A percentile compares a stretch with the other conserved stretches of the same genome.
phyloP scores from a whole-genome alignment of 441 rosid species.

The Eruca vesicaria region DNA sequence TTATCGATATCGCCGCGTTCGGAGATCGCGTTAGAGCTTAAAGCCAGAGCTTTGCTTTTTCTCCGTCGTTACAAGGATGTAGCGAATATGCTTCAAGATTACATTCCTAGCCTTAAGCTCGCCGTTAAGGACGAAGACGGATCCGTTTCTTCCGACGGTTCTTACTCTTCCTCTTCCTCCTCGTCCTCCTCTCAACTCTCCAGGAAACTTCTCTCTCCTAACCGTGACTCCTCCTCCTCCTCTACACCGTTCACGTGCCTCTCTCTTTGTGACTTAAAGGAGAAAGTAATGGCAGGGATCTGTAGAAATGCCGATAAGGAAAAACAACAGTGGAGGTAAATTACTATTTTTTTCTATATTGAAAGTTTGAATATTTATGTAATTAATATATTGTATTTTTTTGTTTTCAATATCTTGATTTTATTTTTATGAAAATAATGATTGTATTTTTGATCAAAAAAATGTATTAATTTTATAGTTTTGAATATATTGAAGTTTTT shows the following conservation, averaged over 20 bases:
- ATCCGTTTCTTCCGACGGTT: constrained; percentile 47
- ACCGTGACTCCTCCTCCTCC: constrained; percentile 21
- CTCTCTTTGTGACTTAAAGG: constrained; percentile 78
- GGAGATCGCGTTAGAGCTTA: constrained; percentile 83
- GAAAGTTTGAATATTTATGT: neutral
- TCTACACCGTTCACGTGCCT: constrained; percentile 63
- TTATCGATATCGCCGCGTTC: constrained; percentile 70
- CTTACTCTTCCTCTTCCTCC: constrained; percentile 44
- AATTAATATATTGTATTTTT: neutral
- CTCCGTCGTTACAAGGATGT: constrained; percentile 79
- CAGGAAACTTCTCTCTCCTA: constrained; percentile 49
- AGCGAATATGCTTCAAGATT: constrained; percentile 84
- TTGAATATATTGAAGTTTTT: neutral
- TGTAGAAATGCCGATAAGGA: constrained; percentile 61
- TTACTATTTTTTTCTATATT: neutral
- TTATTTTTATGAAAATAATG: neutral
- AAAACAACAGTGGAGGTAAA: constrained; percentile 91
- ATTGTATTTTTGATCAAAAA: no score
- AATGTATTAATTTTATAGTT: no score
- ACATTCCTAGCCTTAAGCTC: constrained; percentile 76
- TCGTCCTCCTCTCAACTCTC: constrained; percentile 44
- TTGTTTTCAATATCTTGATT: neutral
- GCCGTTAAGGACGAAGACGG: constrained; percentile 54
- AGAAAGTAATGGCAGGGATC: constrained; percentile 76
- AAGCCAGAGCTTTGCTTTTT: constrained; percentile 72